Evolutionary conservation across 1,284 basidiomycete genomes (phyloP), one percentile per base, ranked within the genome.

Genomic region (Phaffia rhodozyma): DNA sequence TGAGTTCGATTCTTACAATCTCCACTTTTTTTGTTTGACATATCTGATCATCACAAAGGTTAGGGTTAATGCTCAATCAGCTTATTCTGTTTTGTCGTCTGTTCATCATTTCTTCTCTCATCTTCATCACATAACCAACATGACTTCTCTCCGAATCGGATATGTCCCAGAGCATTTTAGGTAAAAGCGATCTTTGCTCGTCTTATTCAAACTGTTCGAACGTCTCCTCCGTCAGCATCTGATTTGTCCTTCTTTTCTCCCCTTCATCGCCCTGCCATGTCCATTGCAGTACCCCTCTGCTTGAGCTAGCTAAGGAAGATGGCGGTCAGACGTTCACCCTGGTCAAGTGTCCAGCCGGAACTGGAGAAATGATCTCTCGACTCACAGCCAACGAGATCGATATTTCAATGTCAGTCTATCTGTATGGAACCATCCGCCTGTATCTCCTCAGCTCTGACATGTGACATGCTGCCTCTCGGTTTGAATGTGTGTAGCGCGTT

Each of bases 261-360:
- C 18, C 6, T 53, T 13, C n/a, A 13, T 18, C 29, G n/a, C 6
- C 23, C n/a, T 27, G 20, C 38, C 13, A 11, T 43, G 16, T 43
- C 5, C 91, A 94, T 74, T 94, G 94, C 75, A 87, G 87, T 23
- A 88, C 88, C 0, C 91, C 92, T 0, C 80, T 96, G 13, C 81
- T 94, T 5, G 90, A 79, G 70, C 75, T 78, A 55, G 75, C 73
- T 3, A 75, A 80, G 30, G 77, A 74, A 16, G 89, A 92, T 70
- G 74, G 78, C 18, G 83, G 82, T 6, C 77, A 82, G 73, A 88
- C 86, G 0, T 88, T 94, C 72, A 82, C 81, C 21, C 80, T 94
- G 7, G 83, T 92, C n/a, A 86, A 90, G 75, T 94, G 90, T 73
- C 91, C 91, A 16, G 89, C 90, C 70, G 92, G 92, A 6, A 94